Evolutionary conservation across 2,329 filamentous ascomycete species (phyloP).

Genomic region (Cercospora sp.): DNA sequence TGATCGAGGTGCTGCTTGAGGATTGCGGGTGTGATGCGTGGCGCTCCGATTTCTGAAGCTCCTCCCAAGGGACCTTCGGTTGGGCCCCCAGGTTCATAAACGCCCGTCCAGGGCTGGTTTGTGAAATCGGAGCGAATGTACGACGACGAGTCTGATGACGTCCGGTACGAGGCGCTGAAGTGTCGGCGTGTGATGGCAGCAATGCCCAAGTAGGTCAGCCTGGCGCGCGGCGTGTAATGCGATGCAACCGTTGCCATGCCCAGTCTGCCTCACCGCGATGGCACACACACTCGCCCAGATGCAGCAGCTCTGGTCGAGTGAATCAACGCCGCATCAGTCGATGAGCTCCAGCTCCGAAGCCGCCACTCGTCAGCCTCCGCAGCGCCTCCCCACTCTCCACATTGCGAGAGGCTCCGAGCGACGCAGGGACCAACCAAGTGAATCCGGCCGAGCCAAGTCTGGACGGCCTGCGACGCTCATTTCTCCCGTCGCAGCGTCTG

Average conservation of each 20-base stretch:
- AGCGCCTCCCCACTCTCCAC: slow-evolving; percentile 1
- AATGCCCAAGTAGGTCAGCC: slow-evolving; percentile 44
- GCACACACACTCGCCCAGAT: not conserved
- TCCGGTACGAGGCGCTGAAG: slow-evolving; percentile 36
- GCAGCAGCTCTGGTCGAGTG: not conserved
- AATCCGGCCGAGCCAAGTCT: not conserved
- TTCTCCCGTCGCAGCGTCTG: not conserved
- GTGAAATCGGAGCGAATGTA: slow-evolving; percentile 61
- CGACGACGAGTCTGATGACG: slow-evolving; percentile 45
- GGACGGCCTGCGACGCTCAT: not conserved
- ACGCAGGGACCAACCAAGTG: not conserved
- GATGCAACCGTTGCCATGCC: slow-evolving; percentile 24
- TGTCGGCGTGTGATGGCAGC: slow-evolving; percentile 38
- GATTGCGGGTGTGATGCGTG: slow-evolving; percentile 60
- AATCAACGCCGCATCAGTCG: not conserved
- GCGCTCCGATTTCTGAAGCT: slow-evolving; percentile 58
- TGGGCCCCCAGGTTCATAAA: slow-evolving; percentile 63
- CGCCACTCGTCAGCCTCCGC: slow-evolving; percentile 6
- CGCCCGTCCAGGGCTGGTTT: slow-evolving; percentile 61
- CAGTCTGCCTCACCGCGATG: not conserved
- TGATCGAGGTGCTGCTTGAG: slow-evolving; percentile 91
- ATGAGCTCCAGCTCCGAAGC: not conserved
- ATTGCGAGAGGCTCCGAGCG: not conserved
- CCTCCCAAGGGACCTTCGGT: slow-evolving; percentile 64
- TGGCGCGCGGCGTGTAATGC: slow-evolving; percentile 41